Evolutionary conservation across 805 yeast species (phyloP).

Genomic region (Nakazawaea wyomingensis): DNA sequence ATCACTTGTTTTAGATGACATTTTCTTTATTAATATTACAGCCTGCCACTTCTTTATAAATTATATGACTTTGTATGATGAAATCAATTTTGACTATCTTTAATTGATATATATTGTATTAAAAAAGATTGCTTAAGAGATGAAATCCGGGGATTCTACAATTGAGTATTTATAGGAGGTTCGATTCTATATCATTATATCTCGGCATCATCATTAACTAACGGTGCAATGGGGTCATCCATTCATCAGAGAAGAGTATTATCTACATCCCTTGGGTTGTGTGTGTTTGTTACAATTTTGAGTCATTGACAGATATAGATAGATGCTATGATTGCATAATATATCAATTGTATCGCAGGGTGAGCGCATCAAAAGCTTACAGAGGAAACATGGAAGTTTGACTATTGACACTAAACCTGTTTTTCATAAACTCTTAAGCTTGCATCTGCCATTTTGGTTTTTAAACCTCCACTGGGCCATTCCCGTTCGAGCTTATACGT

Average conservation of each 20-base stretch:
- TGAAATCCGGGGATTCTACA: slow-evolving; percentile 5
- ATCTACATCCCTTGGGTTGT: too few relatives aligned
- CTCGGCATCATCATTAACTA: neutral
- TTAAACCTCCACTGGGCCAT: neutral
- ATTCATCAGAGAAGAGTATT: too few relatives aligned
- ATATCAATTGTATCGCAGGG: neutral
- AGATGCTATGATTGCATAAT: neutral
- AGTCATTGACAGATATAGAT: neutral
- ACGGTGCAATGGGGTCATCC: slow-evolving; percentile 11
- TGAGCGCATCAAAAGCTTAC: neutral
- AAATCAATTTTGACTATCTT: neutral
- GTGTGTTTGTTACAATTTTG: too few relatives aligned
- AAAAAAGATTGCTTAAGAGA: neutral
- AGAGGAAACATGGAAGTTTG: neutral
- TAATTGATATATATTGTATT: neutral
- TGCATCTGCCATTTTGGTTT: neutral
- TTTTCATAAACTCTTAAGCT: too few relatives aligned
- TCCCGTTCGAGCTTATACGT: too few relatives aligned
- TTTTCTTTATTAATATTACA: too few relatives aligned
- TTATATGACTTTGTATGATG: too few relatives aligned
- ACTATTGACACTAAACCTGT: too few relatives aligned
- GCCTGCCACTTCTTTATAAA: too few relatives aligned
- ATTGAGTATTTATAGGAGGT: slow-evolving; percentile 4
- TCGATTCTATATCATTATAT: too few relatives aligned
- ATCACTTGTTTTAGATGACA: slow-evolving; percentile 13